Percentiles rank a stretch among this genome's conserved stretches.
Evolutionary conservation across 208 protist species (phyloP).

Genomic region (Trypanosoma grayi): DNA sequence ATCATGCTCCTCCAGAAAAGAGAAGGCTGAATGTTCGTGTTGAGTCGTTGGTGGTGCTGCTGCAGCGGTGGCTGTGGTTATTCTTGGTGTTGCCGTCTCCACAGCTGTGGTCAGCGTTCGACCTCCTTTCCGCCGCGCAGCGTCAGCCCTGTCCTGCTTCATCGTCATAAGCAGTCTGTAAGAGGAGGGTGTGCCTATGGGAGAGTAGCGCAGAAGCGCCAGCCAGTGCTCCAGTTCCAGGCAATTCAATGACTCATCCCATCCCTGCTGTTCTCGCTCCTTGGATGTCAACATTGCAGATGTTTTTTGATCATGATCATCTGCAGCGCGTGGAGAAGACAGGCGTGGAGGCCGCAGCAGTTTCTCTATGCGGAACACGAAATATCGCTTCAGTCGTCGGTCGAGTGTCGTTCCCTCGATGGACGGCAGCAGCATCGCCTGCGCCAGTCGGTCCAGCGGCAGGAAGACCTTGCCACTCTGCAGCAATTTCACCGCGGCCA

Average conservation of each 20-base stretch:
- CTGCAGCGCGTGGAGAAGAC: neutral
- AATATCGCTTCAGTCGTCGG: slow-evolving; percentile 13
- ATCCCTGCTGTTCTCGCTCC: neutral
- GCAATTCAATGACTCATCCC: slow-evolving; percentile 12
- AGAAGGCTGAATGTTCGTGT: neutral
- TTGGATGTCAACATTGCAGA: neutral
- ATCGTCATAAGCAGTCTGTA: slow-evolving; percentile 17
- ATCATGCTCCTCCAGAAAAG: neutral
- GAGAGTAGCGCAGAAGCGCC: slow-evolving; percentile 10
- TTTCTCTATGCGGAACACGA: slow-evolving; percentile 16
- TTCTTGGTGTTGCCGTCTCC: neutral
- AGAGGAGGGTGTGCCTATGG: slow-evolving; percentile 7
- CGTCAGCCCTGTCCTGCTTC: neutral
- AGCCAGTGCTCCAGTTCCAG: slow-evolving; percentile 30
- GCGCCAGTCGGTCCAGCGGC: slow-evolving; percentile 17
- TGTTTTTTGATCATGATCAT: neutral
- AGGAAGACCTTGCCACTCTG: neutral
- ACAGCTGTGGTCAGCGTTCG: neutral
- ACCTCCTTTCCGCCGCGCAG: neutral
- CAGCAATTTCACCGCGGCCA: slow-evolving; percentile 6
- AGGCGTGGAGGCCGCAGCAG: slow-evolving; percentile 1
- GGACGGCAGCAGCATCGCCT: slow-evolving; percentile 24
- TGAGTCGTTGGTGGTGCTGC: neutral
- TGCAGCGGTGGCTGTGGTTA: neutral
- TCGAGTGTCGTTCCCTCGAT: slow-evolving; percentile 16